Base-by-base conservation (phyloP, 225 moss, liverwort and hornwort species). In the Ulota crispa region DNA sequence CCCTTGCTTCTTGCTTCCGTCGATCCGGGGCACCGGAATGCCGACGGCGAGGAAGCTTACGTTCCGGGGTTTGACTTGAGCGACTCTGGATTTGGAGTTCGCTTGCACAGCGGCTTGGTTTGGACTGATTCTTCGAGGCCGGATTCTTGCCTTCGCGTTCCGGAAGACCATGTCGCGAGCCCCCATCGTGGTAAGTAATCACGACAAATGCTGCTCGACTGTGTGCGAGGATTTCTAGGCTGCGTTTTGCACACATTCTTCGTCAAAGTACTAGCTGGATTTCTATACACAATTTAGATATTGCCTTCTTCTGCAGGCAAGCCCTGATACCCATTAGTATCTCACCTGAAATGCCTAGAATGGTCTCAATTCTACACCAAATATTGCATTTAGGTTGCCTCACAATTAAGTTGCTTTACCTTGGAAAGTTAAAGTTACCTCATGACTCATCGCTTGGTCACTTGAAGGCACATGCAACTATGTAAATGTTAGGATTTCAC, bases 131-230 rank as follows among this genome's bases (percentile, higher is more conserved):
- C 0, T 16, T 27, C 15, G 14, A 73, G 72, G 66, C 24, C 10
- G 72, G 45, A 66, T 11, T 13, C 11, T 64, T 70, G 13, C 19
- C 71, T 72, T 53, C n/a, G 39, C 26, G 55, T n/a, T 64, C 19
- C 18, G 15, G 26, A 67, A 73, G 57, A 78, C 59, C 19, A 24
- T 43, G 1, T 55, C 24, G 43, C 24, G 45, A 72, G 73, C 23
- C 0, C 28, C 12, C 16, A 45, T 45, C 36, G 26, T 47, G 78
- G 83, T 78, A 66, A 73, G 83, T 21, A 67, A 67, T 73, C 45
- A 4, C 3, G 16, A 34, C 43, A 43, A 78, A 32, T 34, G 24
- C 1, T 65, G 45, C 65, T 41, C 27, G 23, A 41, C 41, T 41
- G 41, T 69, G 23, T 39, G 54, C 30, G 43, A 81, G 43, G 10